Evolutionary conservation across 2,329 filamentous ascomycete genomes (phyloP).

Genomic region (Beauveria varroae): DNA sequence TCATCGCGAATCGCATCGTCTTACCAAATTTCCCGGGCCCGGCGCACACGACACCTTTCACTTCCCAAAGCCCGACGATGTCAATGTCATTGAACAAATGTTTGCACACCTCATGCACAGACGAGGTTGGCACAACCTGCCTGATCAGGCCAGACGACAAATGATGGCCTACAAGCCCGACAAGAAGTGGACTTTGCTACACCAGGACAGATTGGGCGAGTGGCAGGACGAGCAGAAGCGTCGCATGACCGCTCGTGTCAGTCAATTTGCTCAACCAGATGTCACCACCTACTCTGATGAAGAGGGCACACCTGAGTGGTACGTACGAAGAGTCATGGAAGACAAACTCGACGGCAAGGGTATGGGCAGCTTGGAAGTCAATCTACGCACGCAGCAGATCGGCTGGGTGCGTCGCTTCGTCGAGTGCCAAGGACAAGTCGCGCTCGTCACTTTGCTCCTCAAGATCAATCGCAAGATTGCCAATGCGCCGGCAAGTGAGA

Average conservation of each 20-base stretch:
- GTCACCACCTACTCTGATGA: conserved; percentile 78
- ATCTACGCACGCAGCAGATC: conserved; percentile 90
- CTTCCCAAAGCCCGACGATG: conserved; percentile 69
- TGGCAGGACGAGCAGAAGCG: conserved; percentile 92
- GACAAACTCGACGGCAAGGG: conserved; percentile 89
- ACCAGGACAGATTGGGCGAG: conserved; percentile 90
- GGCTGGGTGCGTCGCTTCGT: conserved; percentile 96
- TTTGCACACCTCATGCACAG: conserved; percentile 95
- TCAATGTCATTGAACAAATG: conserved; percentile 79
- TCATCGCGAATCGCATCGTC: conserved; percentile 48
- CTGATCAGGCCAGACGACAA: conserved; percentile 87
- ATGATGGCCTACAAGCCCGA: conserved; percentile 91
- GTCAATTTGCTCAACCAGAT: conserved; percentile 61
- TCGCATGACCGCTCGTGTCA: conserved; percentile 63
- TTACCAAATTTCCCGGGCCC: conserved; percentile 42
- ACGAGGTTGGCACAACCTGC: conserved; percentile 92
- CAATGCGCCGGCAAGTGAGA: conserved; percentile 59
- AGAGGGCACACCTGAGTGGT: conserved; percentile 96
- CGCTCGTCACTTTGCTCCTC: conserved; percentile 83
- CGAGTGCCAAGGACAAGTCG: conserved; percentile 94
- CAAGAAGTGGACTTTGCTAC: conserved; percentile 96
- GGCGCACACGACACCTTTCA: conserved; percentile 43
- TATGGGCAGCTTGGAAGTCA: conserved; percentile 87
- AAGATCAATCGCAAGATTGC: conserved; percentile 88
- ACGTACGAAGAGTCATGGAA: conserved; percentile 93